Evolutionary conservation across 179 eudicot genomes (phyloP).

Genomic region (Kewa caespitosa): DNA sequence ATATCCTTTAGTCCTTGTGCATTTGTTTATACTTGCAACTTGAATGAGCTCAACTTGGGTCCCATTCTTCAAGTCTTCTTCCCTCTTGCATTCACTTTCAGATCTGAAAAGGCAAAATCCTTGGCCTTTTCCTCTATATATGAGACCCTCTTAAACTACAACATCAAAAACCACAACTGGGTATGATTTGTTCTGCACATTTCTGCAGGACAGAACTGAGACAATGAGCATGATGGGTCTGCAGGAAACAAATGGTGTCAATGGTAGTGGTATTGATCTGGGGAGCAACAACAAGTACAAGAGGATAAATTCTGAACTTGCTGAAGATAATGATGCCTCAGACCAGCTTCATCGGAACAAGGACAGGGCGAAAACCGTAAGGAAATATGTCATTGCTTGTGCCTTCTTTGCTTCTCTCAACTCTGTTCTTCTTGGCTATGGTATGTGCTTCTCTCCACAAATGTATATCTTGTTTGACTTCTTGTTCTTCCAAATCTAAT

Average conservation of each 20-base stretch:
- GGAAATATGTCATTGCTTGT: constrained; percentile 33
- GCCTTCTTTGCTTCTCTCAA: constrained; percentile 34
- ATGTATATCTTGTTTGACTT: background rate
- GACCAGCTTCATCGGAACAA: constrained; percentile 15
- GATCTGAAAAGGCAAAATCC: constrained; percentile 3
- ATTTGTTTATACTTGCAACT: background rate
- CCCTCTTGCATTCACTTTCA: background rate
- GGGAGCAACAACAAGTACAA: constrained; percentile 29
- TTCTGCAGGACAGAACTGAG: constrained; percentile 1
- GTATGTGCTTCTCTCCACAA: constrained; percentile 6
- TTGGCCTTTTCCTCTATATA: background rate
- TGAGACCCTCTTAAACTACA: background rate
- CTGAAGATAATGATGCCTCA: constrained; percentile 19
- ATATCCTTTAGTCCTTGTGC: background rate
- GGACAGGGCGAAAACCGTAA: constrained; percentile 10
- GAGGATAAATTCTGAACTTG: constrained; percentile 21
- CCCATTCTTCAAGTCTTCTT: constrained; percentile 2
- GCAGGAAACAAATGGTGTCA: constrained; percentile 21
- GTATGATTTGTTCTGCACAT: background rate
- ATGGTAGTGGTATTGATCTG: constrained; percentile 13
- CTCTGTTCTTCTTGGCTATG: constrained; percentile 36
- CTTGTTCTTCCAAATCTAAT: background rate
- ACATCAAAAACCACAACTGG: background rate
- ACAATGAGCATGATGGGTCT: background rate
- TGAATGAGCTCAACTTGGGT: constrained; percentile 7